Base-by-base conservation (phyloP, 1,284 basidiomycete genomes). In the Fomitopsis palustris region DNA sequence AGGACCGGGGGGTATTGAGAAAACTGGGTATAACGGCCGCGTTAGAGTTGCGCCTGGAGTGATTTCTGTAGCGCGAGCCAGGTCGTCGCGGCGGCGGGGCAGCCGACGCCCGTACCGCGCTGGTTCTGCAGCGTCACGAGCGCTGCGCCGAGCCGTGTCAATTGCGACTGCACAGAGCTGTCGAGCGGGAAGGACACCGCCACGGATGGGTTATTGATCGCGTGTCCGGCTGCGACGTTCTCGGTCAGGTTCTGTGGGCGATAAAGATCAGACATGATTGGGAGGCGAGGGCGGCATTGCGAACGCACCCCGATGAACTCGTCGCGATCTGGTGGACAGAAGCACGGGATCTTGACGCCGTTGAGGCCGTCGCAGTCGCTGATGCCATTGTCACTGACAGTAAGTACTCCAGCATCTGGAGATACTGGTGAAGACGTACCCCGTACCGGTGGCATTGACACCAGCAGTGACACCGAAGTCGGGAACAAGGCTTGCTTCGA, bases 171-270 rank as follows among this genome's bases (percentile, higher is more conserved):
- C 60, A 76, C 77, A 41, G 81, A 85, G 65, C 76, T 72, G 67
- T 84, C 86, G 1, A 77, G 77, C 21, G 87, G 87, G 79, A 87
- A 88, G 3, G 78, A 76, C 12, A 88, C 69, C 19, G 69, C 57
- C 39, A 87, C 75, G 23, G 72, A 68, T 4, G 86, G 81, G 70
- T 89, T 88, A 71, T 85, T 85, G 53, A 84, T 74, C 12, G 78
- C 84, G 60, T 77, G 75, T 10, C 86, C 86, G 17, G 82, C 85
- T 35, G 76, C 78, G 45, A 87, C 82, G 66, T 88, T 86, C 53
- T 76, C 75, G 65, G 78, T 83, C 59, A 88, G 70, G n/a, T 77
- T 71, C 82, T 77, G 47, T 43, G 35, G 25, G 35, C 35, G 29
- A 33, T 17, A 8, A 33, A 31, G 19, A 3, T 29, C 9, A 43